A percentile compares a stretch with the other conserved stretches of the same genome.
Evolutionary conservation across 1,284 basidiomycete genomes (phyloP).

Genomic region (Moesziomyces sp.): DNA sequence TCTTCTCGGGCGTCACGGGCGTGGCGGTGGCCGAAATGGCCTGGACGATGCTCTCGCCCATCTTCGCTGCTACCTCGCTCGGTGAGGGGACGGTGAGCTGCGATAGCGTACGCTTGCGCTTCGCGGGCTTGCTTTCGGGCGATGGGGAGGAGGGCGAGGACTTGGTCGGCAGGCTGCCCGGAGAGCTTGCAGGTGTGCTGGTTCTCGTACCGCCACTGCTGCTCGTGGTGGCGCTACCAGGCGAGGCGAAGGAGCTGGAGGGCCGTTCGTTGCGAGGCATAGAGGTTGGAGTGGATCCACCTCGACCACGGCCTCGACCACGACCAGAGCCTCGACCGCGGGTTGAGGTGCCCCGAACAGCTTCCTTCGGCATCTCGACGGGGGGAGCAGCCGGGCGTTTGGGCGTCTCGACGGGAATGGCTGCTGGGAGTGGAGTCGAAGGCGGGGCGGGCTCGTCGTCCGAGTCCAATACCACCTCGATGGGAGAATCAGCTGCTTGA

Average conservation of each 20-base stretch:
- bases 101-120: background rate
- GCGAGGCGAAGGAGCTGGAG: background rate
- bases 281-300: background rate
- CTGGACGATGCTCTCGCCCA: too few relatives aligned
- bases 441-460: background rate
- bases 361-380: slow-evolving; percentile 2
- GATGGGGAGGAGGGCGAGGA: background rate
- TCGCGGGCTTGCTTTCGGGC: background rate
- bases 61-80: background rate
- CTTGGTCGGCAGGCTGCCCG: background rate
- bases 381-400: background rate
- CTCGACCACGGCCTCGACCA: slow-evolving; percentile 12
- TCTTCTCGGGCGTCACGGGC: too few relatives aligned
- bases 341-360: background rate
- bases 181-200: background rate
- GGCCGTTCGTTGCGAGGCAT: too few relatives aligned
- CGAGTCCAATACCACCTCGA: background rate
- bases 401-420: background rate
- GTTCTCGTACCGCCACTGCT: too few relatives aligned
- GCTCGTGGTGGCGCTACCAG: too few relatives aligned
- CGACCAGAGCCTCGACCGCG: background rate
- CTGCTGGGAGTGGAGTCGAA: too few relatives aligned
- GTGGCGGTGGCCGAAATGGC: too few relatives aligned
- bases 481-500: too few relatives aligned
- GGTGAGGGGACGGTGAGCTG: background rate